phyloP scores from a whole-genome alignment of 148 eudicot genomes.

The Polygonum aviculare region DNA sequence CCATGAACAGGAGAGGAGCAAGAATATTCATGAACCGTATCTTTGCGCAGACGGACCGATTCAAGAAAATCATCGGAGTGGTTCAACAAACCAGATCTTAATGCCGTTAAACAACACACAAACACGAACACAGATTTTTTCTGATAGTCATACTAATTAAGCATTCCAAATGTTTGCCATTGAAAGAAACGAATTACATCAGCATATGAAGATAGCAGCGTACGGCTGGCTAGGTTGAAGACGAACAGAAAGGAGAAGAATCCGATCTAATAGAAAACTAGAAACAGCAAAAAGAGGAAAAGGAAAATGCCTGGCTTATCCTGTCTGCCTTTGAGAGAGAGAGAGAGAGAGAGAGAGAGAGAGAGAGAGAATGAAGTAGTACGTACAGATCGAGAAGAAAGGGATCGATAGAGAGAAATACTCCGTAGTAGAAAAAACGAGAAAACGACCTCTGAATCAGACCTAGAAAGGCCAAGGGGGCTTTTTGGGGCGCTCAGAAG shows the following conservation, averaged over 20 bases:
- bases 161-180: not conserved
- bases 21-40: not conserved
- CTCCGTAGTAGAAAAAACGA: not conserved
- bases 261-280: not conserved
- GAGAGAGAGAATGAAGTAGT: not conserved
- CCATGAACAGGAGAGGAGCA: not conserved
- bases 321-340: slow-evolving; percentile 52
- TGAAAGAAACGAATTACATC: not conserved
- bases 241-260: not conserved
- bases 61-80: not conserved
- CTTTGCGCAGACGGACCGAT: no score
- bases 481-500: not conserved
- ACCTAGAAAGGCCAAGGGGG: not conserved
- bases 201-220: not conserved
- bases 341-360: slow-evolving; percentile 14
- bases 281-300: slow-evolving; percentile 1
- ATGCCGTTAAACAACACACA: no score
- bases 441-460: slow-evolving; percentile 9
- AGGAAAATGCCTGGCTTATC: slow-evolving; percentile 51
- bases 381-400: not conserved
- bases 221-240: not conserved
- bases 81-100: not conserved
- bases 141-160: not conserved
- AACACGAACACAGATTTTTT: not conserved
- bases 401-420: not conserved